Evolutionary conservation across 208 protist genomes (phyloP).

Genomic region (Herpetomonas tarakana): DNA sequence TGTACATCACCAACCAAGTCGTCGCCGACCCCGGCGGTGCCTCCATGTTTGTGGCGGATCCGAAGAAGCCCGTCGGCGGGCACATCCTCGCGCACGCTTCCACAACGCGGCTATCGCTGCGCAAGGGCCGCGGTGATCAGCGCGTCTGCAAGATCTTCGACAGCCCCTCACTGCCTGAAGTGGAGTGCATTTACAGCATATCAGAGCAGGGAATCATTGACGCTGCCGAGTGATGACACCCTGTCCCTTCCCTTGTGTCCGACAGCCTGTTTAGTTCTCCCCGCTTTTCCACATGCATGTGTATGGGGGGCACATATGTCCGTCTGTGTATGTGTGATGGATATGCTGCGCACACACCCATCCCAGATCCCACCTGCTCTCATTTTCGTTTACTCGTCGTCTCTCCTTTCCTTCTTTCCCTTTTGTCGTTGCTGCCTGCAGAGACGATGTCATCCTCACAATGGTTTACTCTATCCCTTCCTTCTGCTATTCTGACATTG

Average conservation of each 20-base stretch:
- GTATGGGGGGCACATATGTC: no score
- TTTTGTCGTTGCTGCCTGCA: slow-evolving; percentile 8
- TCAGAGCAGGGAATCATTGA: slow-evolving; percentile 96
- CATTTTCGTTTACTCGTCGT: slow-evolving; percentile 12
- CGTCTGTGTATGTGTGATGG: neutral
- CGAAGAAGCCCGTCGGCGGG: slow-evolving; percentile 98
- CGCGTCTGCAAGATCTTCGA: slow-evolving; percentile 98
- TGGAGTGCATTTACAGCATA: slow-evolving; percentile 95
- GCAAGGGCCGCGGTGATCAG: slow-evolving; percentile 97
- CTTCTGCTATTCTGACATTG: no score
- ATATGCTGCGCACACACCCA: neutral
- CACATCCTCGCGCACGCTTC: slow-evolving; percentile 98
- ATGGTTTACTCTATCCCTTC: no score
- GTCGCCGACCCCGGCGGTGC: slow-evolving; percentile 97
- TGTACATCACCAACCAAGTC: slow-evolving; percentile 99
- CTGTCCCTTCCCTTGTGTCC: no score
- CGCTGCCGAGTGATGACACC: slow-evolving; percentile 70
- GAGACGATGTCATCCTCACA: no score
- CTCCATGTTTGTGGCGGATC: slow-evolving; percentile 97
- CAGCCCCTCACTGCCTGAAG: slow-evolving; percentile 96
- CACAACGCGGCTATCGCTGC: slow-evolving; percentile 93
- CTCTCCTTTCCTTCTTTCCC: slow-evolving; percentile 10
- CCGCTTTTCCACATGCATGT: no score
- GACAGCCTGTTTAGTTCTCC: no score
- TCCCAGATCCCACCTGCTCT: slow-evolving; percentile 6